Conservation (phyloP, 176 grass and related monocot genomes). For the Oryza meyeriana region DNA sequence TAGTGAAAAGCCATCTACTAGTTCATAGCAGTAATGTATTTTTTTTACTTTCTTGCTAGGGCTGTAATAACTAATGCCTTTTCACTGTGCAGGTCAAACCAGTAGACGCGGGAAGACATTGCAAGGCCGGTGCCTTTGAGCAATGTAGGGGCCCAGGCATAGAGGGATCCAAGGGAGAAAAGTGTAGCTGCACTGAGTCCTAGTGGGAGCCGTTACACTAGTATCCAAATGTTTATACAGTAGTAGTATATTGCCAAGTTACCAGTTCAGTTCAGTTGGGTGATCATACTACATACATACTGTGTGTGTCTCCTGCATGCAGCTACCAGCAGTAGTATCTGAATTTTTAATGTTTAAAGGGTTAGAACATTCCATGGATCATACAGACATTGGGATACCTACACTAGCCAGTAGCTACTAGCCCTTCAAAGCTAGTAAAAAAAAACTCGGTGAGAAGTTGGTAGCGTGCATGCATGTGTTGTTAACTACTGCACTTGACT, state of each 20-base stretch:
- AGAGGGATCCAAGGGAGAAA: slow-evolving; percentile 51
- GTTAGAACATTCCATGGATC: slow-evolving; percentile 46
- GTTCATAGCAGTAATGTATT: neutral
- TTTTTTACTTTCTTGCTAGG: neutral
- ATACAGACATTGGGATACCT: slow-evolving; percentile 27
- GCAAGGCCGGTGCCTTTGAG: slow-evolving; percentile 35
- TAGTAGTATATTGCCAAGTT: slow-evolving; percentile 13
- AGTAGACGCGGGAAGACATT: slow-evolving; percentile 14
- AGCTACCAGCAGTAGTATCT: slow-evolving; percentile 18
- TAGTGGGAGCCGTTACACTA: slow-evolving; percentile 39
- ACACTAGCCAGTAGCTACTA: neutral
- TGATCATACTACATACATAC: slow-evolving; percentile 30
- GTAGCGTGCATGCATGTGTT: neutral
- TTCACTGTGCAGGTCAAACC: slow-evolving; percentile 48
- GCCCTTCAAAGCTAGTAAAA: slow-evolving; percentile 6
- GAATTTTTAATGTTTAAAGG: slow-evolving; percentile 14
- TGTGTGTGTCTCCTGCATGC: slow-evolving; percentile 32
- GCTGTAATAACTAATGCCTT: slow-evolving; percentile 20
- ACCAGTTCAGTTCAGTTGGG: slow-evolving; percentile 9
- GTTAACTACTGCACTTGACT: neutral
- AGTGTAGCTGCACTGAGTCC: slow-evolving; percentile 5
- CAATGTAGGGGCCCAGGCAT: slow-evolving; percentile 52
- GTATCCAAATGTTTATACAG: neutral
- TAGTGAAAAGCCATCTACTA: neutral
- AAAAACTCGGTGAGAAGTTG: neutral